These are phyloP conservation scores for Phaeotremella skinneri DNA, from an alignment of 768 basidiomycete species.

Conservation along the genomic window DNA sequence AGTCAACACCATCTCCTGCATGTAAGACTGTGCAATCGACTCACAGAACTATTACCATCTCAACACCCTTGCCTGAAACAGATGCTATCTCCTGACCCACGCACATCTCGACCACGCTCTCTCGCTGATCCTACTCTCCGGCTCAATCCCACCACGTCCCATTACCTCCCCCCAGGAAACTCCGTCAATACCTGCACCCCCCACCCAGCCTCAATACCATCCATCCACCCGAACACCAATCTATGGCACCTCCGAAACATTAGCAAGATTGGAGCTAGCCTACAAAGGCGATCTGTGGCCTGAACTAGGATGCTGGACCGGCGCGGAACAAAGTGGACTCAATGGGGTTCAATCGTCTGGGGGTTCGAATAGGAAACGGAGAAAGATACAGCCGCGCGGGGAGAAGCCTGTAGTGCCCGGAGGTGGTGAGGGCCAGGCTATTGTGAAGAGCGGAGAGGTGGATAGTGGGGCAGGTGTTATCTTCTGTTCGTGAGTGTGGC, in stretches of 20 bases:
- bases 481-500: slow-evolving; percentile 31
- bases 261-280: slow-evolving; percentile 36
- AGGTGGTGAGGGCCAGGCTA: not conserved
- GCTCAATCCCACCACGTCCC: slow-evolving; percentile 57
- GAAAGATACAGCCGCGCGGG: not conserved
- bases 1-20: slow-evolving; percentile 10
- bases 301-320: slow-evolving; percentile 43
- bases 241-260: slow-evolving; percentile 32
- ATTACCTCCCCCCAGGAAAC: not conserved
- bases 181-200: slow-evolving; percentile 7
- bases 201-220: not conserved
- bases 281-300: slow-evolving; percentile 49
- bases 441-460: not conserved
- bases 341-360: slow-evolving; percentile 9
- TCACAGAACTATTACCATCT: slow-evolving; percentile 1
- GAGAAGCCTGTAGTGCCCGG: no score
- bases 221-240: slow-evolving; percentile 25
- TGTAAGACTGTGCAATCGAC: slow-evolving; percentile 1
- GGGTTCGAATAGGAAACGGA: slow-evolving; percentile 4
- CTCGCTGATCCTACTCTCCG: slow-evolving; percentile 78
- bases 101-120: slow-evolving; percentile 87
- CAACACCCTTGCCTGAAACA: slow-evolving; percentile 46
- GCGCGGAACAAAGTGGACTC: slow-evolving; percentile 1
- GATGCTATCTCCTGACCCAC: slow-evolving; percentile 81
- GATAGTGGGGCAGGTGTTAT: slow-evolving; percentile 23